These are phyloP conservation scores for Nicotiana tomentosiformis DNA, from an alignment of 257 asterid genomes.

Conservation along the genomic window DNA sequence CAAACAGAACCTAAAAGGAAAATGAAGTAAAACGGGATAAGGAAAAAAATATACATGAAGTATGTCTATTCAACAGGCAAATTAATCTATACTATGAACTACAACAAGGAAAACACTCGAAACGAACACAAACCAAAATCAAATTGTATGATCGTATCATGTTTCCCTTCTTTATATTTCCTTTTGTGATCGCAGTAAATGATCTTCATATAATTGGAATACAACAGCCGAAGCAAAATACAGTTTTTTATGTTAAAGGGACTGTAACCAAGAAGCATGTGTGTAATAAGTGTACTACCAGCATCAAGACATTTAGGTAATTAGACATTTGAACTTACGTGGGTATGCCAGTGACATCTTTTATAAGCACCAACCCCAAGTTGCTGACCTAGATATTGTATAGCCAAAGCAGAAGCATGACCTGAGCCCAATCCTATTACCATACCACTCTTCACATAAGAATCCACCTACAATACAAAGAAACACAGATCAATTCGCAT, in stretches of 20 bases:
- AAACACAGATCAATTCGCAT: constrained; percentile 1
- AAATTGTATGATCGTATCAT: background rate
- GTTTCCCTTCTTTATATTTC: background rate
- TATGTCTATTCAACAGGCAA: background rate
- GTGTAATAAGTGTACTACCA: background rate
- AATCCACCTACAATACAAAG: constrained; percentile 54
- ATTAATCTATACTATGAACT: background rate
- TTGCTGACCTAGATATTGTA: constrained; percentile 62
- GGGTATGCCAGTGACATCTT: constrained; percentile 50
- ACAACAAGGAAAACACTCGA: background rate
- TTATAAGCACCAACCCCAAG: constrained; percentile 48
- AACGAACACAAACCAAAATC: background rate
- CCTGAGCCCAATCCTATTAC: constrained; percentile 71
- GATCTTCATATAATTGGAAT: background rate
- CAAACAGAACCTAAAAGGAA: background rate
- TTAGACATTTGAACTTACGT: constrained; percentile 32
- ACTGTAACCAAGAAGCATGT: background rate
- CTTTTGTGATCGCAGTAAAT: background rate
- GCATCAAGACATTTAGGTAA: background rate
- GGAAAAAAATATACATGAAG: background rate
- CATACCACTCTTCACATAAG: constrained; percentile 70
- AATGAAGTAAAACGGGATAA: background rate
- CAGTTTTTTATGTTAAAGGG: background rate
- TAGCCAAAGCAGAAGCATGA: constrained; percentile 59
- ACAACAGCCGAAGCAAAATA: background rate